Conservation (phyloP, 2,329 filamentous ascomycete genomes). For the Zymoseptoria tritici region DNA sequence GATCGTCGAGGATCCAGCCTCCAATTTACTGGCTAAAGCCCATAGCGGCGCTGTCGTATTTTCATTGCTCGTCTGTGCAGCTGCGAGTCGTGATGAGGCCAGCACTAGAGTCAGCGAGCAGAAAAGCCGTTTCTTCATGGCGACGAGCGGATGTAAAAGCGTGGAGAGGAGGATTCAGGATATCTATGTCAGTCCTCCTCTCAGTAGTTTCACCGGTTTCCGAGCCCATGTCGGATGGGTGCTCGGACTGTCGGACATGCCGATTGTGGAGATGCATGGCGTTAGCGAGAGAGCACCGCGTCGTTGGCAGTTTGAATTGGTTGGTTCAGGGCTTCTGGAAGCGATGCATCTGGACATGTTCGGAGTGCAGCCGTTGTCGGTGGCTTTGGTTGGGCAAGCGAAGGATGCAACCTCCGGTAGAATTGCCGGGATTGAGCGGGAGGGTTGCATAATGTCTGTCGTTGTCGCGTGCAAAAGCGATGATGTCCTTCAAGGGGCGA, state of each 20-base stretch:
- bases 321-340: neutral
- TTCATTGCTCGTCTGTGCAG: neutral
- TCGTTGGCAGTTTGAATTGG: neutral
- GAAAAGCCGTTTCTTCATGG: neutral
- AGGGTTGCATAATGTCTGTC: neutral
- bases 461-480: too few relatives aligned
- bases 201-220: neutral
- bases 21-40: neutral
- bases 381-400: neutral
- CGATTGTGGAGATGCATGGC: neutral
- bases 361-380: neutral
- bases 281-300: neutral
- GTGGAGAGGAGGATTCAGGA: neutral
- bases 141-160: neutral
- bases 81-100: neutral
- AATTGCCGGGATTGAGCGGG: neutral
- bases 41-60: slow-evolving; percentile 1
- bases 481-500: too few relatives aligned
- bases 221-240: neutral
- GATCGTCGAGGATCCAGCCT: slow-evolving; percentile 1
- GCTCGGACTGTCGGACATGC: neutral
- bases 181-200: neutral
- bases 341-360: neutral
- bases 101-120: neutral
- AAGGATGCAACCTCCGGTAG: neutral